Base-by-base conservation (phyloP, 2,329 filamentous ascomycete genomes). In the Claviceps capensis region DNA sequence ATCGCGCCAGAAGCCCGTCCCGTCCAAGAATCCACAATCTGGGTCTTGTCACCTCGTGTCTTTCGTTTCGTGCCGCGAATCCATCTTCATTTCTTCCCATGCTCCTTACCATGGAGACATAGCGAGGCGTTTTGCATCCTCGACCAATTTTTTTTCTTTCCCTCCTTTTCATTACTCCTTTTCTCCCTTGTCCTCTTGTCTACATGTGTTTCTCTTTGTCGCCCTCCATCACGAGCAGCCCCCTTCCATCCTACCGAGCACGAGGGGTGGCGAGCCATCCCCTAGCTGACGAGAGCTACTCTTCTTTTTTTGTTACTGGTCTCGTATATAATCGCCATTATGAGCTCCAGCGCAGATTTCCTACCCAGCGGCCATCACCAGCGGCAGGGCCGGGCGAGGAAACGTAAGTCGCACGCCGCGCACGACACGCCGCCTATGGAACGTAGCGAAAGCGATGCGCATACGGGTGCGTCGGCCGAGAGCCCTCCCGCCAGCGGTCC, bases 361-460 rank as follows among this genome's bases (percentile, higher is more conserved):
- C 47, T 60, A 57, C 53, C 59, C 48, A 63, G 60, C 44, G 59
- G 60, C 44, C 56, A 53, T 50, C 52, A 61, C 13, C 54, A 67
- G 49, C 73, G 74, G 50, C 73, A 74, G 50, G 59, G 76, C 51
- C 73, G 75, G 5, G 73, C 76, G 16, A 69, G 76, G 9, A 71
- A 73, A 23, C 70, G 72, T 55, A 78, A 77, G 72, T 55, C 74
- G 76, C 52, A 63, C 70, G 2, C 73, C 75, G 58, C 69, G 3
- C 69, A 70, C 50, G 62, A n/a, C 17, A 5, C 72, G 45, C 71
- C 69, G 55, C 67, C 65, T 47, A 62, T 61, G 50, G 59, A 62
- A 11, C 69, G 69, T 9, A 58, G 62, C 19, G 60, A 65, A n/a
- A 60, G 53, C 52, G 65, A 70, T 51, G 65, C 63, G 49, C 59